These are phyloP conservation scores for Cyclotella cryptica DNA, from an alignment of 108 stramenopile species.

Conservation along the genomic window DNA sequence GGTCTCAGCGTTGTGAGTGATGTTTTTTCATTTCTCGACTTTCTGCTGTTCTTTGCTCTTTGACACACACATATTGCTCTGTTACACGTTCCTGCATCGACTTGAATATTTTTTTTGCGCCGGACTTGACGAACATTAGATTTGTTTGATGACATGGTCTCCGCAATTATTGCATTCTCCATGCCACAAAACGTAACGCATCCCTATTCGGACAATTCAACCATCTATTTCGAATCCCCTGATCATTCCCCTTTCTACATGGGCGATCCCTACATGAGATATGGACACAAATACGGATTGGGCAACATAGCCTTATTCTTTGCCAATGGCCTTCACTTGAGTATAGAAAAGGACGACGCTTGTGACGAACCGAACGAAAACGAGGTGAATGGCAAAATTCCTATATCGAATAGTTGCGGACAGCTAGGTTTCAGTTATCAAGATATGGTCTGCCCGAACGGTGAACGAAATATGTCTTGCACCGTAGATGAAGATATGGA, in stretches of 20 bases:
- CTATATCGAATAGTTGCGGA: slow-evolving; percentile 36
- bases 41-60: background rate
- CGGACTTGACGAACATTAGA: background rate
- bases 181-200: slow-evolving; percentile 14
- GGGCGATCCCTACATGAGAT: slow-evolving; percentile 43
- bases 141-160: slow-evolving; percentile 38
- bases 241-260: slow-evolving; percentile 36
- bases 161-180: slow-evolving; percentile 26
- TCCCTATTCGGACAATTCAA: slow-evolving; percentile 19
- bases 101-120: background rate
- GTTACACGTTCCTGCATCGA: background rate
- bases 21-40: background rate
- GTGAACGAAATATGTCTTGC: slow-evolving; percentile 36
- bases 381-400: slow-evolving; percentile 17
- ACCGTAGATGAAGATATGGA: slow-evolving; percentile 31
- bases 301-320: slow-evolving; percentile 45
- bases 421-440: slow-evolving; percentile 24
- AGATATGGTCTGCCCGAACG: slow-evolving; percentile 24
- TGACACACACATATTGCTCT: background rate
- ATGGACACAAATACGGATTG: slow-evolving; percentile 47
- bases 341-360: slow-evolving; percentile 49
- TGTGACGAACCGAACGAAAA: slow-evolving; percentile 46
- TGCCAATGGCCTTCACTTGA: slow-evolving; percentile 39
- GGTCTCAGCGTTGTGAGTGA: slow-evolving; percentile 32
- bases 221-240: background rate